Percentiles rank a stretch among this genome's conserved stretches.
Conservation (phyloP, 2,329 filamentous ascomycete species). For the Coniella lustricola region DNA sequence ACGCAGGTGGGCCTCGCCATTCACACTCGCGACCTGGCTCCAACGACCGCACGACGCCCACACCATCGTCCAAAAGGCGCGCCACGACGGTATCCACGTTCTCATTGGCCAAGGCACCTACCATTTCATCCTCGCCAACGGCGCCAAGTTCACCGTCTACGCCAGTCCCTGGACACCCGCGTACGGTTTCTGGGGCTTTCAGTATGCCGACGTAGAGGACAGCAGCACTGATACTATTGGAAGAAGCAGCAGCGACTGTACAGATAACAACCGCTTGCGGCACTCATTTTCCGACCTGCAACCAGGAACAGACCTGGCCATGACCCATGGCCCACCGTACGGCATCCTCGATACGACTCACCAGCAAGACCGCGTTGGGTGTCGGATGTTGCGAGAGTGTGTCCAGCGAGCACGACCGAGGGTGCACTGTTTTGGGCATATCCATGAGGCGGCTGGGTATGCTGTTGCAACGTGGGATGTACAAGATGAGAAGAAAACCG, state of each 20-base stretch:
- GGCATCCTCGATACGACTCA: slow-evolving; percentile 9
- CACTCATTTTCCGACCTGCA: slow-evolving; percentile 13
- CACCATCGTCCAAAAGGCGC: slow-evolving; percentile 20
- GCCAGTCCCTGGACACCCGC: slow-evolving; percentile 13
- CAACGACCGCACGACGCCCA: slow-evolving; percentile 31
- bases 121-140: slow-evolving; percentile 9
- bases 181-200: slow-evolving; percentile 13
- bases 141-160: slow-evolving; percentile 10
- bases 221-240: too few relatives aligned
- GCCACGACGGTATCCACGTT: slow-evolving; percentile 7
- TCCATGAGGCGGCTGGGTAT: slow-evolving; percentile 7
- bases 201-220: neutral
- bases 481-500: too few relatives aligned
- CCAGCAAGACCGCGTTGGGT: slow-evolving; percentile 4
- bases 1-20: neutral
- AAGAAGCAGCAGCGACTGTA: too few relatives aligned
- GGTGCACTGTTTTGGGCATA: slow-evolving; percentile 14
- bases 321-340: slow-evolving; percentile 11
- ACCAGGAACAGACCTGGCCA: slow-evolving; percentile 5
- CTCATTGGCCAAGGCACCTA: slow-evolving; percentile 9
- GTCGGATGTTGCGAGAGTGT: slow-evolving; percentile 1
- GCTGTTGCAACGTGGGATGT: slow-evolving; percentile 6
- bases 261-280: neutral
- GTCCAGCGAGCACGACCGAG: slow-evolving; percentile 7
- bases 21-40: neutral